These are phyloP conservation scores for Protea cynaroides DNA, from an alignment of 164 flowering plant species.

Conservation along the genomic window DNA sequence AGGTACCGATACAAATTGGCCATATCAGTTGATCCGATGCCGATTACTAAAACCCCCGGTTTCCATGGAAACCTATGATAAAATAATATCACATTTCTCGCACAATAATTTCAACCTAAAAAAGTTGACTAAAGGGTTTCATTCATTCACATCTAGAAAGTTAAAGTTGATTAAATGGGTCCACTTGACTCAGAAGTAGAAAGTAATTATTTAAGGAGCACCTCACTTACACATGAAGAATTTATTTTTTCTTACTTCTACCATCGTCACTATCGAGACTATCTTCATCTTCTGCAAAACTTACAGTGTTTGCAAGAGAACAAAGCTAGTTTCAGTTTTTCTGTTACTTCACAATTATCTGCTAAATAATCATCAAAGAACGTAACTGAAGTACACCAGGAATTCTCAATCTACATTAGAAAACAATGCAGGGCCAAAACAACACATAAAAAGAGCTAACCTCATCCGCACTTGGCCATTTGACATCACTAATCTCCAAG, in stretches of 20 bases:
- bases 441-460: constrained; percentile 27
- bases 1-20: no score
- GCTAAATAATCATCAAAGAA: background rate
- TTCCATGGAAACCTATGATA: background rate
- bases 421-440: background rate
- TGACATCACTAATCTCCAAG: constrained; percentile 82
- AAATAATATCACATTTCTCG: background rate
- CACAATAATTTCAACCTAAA: background rate
- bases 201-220: no score
- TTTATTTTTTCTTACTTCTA: background rate
- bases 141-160: no score
- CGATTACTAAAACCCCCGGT: no score
- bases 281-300: background rate
- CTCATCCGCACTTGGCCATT: constrained; percentile 91
- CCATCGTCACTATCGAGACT: background rate
- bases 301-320: background rate
- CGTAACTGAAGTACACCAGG: background rate
- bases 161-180: background rate
- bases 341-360: background rate
- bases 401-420: background rate
- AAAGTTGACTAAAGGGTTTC: no score
- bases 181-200: background rate
- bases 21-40: no score
- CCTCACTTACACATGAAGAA: background rate
- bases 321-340: background rate